These are phyloP conservation scores for Serendipita sp. DNA, from an alignment of 768 basidiomycete genomes.

Conservation along the genomic window DNA sequence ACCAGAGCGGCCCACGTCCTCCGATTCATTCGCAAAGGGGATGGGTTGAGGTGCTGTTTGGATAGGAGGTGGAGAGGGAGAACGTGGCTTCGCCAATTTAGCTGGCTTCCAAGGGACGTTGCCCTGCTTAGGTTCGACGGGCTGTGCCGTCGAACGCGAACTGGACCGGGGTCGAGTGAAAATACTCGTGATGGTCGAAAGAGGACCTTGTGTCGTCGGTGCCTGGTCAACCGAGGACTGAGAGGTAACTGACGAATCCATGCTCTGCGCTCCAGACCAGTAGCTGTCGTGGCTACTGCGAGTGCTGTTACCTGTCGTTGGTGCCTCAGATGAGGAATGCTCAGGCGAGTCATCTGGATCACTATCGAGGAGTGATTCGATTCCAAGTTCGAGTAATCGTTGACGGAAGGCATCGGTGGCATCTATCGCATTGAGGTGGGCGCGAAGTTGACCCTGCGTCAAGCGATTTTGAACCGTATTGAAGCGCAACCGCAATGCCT, in stretches of 20 bases:
- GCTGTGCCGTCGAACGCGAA: neutral
- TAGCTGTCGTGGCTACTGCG: slow-evolving; percentile 5
- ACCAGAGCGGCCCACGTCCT: neutral
- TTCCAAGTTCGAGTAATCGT: neutral
- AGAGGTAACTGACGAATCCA: neutral
- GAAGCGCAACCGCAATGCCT: neutral
- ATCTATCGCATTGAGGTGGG: neutral
- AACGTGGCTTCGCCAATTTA: neutral
- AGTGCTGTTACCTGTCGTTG: neutral
- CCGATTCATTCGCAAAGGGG: neutral
- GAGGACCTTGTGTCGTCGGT: neutral
- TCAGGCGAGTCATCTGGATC: neutral
- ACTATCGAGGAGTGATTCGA: slow-evolving; percentile 1
- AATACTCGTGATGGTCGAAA: neutral
- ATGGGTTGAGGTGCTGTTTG: neutral
- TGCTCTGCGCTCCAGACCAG: slow-evolving; percentile 2
- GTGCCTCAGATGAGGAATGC: slow-evolving; percentile 4
- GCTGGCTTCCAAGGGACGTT: neutral
- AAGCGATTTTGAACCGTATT: slow-evolving; percentile 1
- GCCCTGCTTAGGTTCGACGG: neutral
- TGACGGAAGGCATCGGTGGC: slow-evolving; percentile 1
- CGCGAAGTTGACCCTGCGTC: neutral
- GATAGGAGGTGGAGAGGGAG: neutral
- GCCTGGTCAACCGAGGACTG: neutral
- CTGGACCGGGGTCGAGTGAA: neutral